Conservation (phyloP, 2,329 filamentous ascomycete genomes). For the Exophiala oligosperma region DNA sequence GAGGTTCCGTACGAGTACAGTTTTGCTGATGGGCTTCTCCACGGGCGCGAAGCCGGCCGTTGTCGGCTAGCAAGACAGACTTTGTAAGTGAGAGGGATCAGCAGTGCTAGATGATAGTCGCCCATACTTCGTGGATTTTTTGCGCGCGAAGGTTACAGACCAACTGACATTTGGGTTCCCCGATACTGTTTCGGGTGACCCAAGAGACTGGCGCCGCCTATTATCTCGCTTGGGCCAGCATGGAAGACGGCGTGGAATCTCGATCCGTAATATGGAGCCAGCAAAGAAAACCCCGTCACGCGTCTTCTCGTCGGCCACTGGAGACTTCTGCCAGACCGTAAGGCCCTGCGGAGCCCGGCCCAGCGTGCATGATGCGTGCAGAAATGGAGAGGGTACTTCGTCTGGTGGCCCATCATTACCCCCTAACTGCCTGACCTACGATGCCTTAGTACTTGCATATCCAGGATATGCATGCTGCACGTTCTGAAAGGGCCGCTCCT, state of each 20-base stretch:
- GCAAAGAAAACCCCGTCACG: neutral
- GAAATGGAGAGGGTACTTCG: neutral
- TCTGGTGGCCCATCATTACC: too few relatives aligned
- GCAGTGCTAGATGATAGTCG: neutral
- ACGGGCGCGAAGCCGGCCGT: neutral
- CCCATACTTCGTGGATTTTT: neutral
- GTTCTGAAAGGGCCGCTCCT: neutral
- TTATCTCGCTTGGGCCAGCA: neutral
- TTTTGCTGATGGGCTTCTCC: neutral
- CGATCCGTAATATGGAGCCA: neutral
- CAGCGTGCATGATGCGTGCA: neutral
- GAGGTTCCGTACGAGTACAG: too few relatives aligned
- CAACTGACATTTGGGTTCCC: neutral
- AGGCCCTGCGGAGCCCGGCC: too few relatives aligned
- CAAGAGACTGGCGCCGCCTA: neutral
- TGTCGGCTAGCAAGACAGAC: neutral
- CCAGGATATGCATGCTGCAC: slow-evolving; percentile 1
- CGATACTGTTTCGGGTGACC: neutral
- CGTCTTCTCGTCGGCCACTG: too few relatives aligned
- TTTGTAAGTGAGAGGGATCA: neutral
- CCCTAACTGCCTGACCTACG: too few relatives aligned
- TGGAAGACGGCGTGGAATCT: neutral
- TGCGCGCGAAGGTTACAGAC: neutral
- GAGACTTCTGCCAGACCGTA: too few relatives aligned
- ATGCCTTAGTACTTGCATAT: neutral